Evolutionary conservation across 2,329 filamentous ascomycete genomes (phyloP), one percentile per base, ranked within the genome.

Genomic region (Uncinocarpus reesii): DNA sequence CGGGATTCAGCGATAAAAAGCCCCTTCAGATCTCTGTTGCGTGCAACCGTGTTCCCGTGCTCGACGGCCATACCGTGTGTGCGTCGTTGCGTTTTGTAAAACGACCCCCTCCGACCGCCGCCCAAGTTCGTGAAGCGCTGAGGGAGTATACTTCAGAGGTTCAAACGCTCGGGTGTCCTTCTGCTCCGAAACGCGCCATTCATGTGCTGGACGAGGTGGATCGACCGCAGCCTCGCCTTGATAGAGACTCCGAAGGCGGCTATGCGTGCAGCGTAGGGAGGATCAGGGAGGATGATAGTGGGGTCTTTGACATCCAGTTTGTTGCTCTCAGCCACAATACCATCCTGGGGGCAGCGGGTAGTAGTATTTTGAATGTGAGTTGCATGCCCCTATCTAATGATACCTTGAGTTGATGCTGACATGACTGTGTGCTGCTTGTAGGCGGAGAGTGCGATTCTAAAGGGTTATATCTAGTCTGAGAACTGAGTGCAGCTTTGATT

Each of bases 321-420:
- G 72, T 75, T 53, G 72, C 72, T 16, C 62, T 75, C 46, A 74
- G 71, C 50, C 72, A 76, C 50, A 76, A 75, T 57, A 75, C 72
- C 49, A 66, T 75, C 44, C 74, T 76, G 59, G 72, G 73, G 53
- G 73, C 73, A 15, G 71, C 72, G 2, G 73, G 73, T 0, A 72
- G 70, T 28, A 73, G 70, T 52, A 71, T 75, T 51, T 56, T 75
- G 54, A 75, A 75, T 52, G 72, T 72, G 32, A 38, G 43, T 47
- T 38, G 13, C 38, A 24, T 38, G 11, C n/a, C 21, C 32, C 38
- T 31, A 23, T 24, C 38, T 6, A 11, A 38, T 38, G 3, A 36
- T 47, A 38, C 20, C 32, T 21, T 32, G 29, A 32, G 15, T 32
- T 8, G 10, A 32, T 20, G 8, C 20, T 47, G 32, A 29, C 31